Base-by-base conservation (phyloP, 2,329 filamentous ascomycete species). In the Diaporthe ilicicola region DNA sequence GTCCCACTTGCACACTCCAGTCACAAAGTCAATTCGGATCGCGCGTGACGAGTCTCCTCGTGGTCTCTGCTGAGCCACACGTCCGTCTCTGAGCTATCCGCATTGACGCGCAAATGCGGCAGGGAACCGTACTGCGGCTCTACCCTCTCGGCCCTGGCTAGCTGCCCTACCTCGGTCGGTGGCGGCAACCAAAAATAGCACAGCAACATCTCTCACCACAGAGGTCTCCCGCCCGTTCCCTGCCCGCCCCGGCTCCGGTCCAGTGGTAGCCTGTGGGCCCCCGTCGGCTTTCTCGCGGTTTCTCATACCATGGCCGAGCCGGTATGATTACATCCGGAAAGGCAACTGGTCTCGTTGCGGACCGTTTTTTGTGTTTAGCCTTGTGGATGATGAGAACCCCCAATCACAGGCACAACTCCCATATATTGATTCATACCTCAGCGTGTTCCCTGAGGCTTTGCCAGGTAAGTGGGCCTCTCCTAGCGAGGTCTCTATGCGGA, bases 191-290 rank as follows among this genome's bases (percentile, higher is more conserved):
- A 56, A 48, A 46, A 48, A 55, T 61, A 50, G 37, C 44, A 74
- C 82, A 50, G 56, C 48, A 50, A 44, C 22, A 19, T 19, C 59
- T 48, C 59, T 19, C 44, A n/a, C n/a, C n/a, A n/a, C 29, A 64
- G 59, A 46, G 27, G 22, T 62, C 56, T 61, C 27, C 54, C 42
- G 59, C 27, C 59, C 42, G 42, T 34, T 24, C 44, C 46, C 27
- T 24, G 59, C 44, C 59, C 59, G 44, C 34, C 59, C 59, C 59
- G 59, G 59, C 44, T 50, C 59, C 59, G 59, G 59, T 37, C 59
- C 27, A 64, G n/a, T n/a, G n/a, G n/a, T n/a, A n/a, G 44, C 42
- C 46, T n/a, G 24, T 50, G 59, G 42, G 59, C 42, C 59, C 5
- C 37, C 8, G 22, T 42, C 59, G 44, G 59, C 56, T 62, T 48